Evolutionary conservation across 768 basidiomycete species (phyloP).

Genomic region (Lactifluus pinguis): DNA sequence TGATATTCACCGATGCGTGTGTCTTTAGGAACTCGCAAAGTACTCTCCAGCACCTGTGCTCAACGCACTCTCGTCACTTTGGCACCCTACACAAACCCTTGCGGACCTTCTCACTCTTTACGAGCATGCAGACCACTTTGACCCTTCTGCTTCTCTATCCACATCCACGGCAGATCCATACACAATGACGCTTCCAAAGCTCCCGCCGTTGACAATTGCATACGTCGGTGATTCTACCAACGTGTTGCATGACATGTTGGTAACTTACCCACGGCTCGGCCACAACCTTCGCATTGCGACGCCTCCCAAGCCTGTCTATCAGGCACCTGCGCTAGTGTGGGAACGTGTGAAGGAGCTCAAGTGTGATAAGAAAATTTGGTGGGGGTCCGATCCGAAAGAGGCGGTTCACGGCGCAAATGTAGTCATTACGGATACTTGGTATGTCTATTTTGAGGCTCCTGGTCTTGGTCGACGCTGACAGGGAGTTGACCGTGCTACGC

Average conservation of each 20-base stretch:
- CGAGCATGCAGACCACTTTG: slow-evolving; percentile 58
- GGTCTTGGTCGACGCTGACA: background rate
- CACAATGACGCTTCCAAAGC: slow-evolving; percentile 33
- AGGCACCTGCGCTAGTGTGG: slow-evolving; percentile 69
- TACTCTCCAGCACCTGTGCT: slow-evolving; percentile 90
- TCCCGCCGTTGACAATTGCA: slow-evolving; percentile 79
- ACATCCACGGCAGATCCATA: slow-evolving; percentile 1
- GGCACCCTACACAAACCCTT: slow-evolving; percentile 94
- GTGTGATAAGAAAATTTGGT: slow-evolving; percentile 64
- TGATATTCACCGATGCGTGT: background rate
- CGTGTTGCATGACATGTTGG: slow-evolving; percentile 95
- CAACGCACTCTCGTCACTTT: slow-evolving; percentile 91
- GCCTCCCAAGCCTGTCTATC: slow-evolving; percentile 53
- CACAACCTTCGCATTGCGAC: slow-evolving; percentile 79
- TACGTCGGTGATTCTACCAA: slow-evolving; percentile 95
- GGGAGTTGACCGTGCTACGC: background rate
- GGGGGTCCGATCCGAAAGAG: slow-evolving; percentile 72
- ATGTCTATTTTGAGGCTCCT: slow-evolving; percentile 17
- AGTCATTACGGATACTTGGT: slow-evolving; percentile 98
- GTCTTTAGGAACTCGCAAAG: slow-evolving; percentile 76
- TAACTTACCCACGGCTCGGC: slow-evolving; percentile 86
- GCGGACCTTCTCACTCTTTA: slow-evolving; percentile 89
- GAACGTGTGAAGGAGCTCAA: slow-evolving; percentile 65
- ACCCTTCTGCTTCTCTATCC: slow-evolving; percentile 18
- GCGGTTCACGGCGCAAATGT: slow-evolving; percentile 87